Evolutionary conservation across 2,329 filamentous ascomycete species (phyloP).

Genomic region (Chaetomium olivaceum): DNA sequence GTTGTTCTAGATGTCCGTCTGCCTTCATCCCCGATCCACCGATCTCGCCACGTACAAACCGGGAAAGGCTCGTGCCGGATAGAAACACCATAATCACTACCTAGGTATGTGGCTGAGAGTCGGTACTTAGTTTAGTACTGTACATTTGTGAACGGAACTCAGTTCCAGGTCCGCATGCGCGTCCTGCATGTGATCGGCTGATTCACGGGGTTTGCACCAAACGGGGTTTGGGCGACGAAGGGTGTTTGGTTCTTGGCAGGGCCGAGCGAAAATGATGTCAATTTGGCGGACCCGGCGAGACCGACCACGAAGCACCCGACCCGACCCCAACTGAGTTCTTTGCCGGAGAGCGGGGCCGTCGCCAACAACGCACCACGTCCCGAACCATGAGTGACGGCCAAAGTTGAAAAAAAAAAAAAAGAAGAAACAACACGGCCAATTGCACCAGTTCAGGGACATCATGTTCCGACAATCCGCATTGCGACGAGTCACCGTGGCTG

Average conservation of each 20-base stretch:
- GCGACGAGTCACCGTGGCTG: constrained; percentile 33
- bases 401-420: not conserved
- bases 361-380: not conserved
- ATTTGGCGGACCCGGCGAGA: not conserved
- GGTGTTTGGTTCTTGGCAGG: not conserved
- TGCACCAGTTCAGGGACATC: not conserved
- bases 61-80: not conserved
- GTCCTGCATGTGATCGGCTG: not conserved
- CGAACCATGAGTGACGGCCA: not conserved
- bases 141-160: too few relatives aligned
- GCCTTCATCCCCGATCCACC: not conserved
- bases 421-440: not conserved
- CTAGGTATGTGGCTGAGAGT: too few relatives aligned
- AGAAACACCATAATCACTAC: too few relatives aligned
- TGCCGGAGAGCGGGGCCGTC: constrained; percentile 1
- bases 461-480: constrained; percentile 38
- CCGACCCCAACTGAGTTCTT: not conserved
- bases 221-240: not conserved
- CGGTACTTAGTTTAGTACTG: too few relatives aligned
- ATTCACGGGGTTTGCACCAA: not conserved
- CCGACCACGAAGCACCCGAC: not conserved
- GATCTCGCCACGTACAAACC: not conserved
- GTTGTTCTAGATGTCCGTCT: not conserved
- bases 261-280: constrained; percentile 1
- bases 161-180: too few relatives aligned